phyloP scores from a whole-genome alignment of 2,329 filamentous ascomycete genomes.

The Sordariomycetes sp. region DNA sequence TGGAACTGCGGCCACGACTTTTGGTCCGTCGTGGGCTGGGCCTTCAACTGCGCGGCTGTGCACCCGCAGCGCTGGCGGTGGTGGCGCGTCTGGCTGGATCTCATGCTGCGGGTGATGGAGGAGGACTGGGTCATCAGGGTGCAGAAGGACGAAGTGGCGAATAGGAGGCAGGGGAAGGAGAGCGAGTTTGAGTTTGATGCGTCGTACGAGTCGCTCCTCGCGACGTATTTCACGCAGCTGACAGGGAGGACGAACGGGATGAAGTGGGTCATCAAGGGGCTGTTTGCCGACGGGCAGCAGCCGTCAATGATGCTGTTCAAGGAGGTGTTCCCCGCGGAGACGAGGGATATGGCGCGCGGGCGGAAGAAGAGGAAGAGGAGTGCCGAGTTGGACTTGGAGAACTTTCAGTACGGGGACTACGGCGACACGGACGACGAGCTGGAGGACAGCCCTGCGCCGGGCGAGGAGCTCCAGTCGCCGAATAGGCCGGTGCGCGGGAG shows the following conservation, averaged over 20 bases:
- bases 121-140: slow-evolving; percentile 48
- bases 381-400: slow-evolving; percentile 42
- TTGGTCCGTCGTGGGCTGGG: slow-evolving; percentile 84
- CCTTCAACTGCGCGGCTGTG: slow-evolving; percentile 74
- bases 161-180: slow-evolving; percentile 7
- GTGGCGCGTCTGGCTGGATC: slow-evolving; percentile 73
- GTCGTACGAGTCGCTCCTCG: slow-evolving; percentile 40
- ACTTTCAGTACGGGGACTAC: slow-evolving; percentile 50
- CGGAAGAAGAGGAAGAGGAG: slow-evolving; percentile 38
- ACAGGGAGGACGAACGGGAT: slow-evolving; percentile 32
- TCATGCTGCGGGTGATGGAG: slow-evolving; percentile 70
- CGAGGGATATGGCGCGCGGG: slow-evolving; percentile 28
- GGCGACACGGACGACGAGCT: slow-evolving; percentile 19
- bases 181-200: slow-evolving; percentile 8
- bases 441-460: slow-evolving; percentile 15
- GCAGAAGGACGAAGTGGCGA: slow-evolving; percentile 14
- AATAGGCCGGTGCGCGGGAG: background rate
- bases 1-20: slow-evolving; percentile 76
- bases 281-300: slow-evolving; percentile 55
- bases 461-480: slow-evolving; percentile 9
- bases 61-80: slow-evolving; percentile 67
- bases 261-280: slow-evolving; percentile 50
- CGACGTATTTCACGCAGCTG: slow-evolving; percentile 43
- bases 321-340: slow-evolving; percentile 60
- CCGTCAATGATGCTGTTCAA: slow-evolving; percentile 43